Evolutionary conservation across 1,284 basidiomycete genomes (phyloP).

Genomic region (Naganishia liquefaciens): DNA sequence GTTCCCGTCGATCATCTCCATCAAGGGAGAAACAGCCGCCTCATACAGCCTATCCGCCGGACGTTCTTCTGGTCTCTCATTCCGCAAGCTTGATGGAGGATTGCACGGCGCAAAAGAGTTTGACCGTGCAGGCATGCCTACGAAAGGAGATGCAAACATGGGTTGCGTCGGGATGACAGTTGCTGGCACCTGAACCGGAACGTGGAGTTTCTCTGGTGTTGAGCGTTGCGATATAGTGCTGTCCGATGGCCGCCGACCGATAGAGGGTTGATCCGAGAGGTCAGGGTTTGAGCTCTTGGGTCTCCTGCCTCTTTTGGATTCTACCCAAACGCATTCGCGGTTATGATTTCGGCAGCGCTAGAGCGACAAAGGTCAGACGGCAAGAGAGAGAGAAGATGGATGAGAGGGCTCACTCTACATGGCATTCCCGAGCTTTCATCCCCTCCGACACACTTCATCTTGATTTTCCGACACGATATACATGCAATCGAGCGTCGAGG

Average conservation of each 20-base stretch:
- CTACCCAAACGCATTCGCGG: conserved; percentile 25
- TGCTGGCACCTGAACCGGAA: no score
- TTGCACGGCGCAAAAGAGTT: neutral
- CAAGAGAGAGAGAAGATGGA: neutral
- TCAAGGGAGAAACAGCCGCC: conserved; percentile 8
- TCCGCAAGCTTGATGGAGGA: conserved; percentile 7
- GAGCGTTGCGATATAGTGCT: conserved; percentile 15
- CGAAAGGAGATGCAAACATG: neutral
- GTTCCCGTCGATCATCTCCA: conserved; percentile 26
- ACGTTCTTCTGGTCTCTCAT: conserved; percentile 4
- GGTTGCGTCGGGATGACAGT: neutral
- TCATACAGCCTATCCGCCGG: neutral
- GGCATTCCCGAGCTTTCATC: conserved; percentile 22
- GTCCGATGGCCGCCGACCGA: conserved; percentile 15
- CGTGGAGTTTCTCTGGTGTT: conserved; percentile 4
- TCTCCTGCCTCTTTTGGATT: conserved; percentile 13
- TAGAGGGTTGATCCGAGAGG: neutral
- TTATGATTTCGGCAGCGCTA: conserved; percentile 24
- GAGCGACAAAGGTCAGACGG: neutral
- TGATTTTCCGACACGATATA: conserved; percentile 29
- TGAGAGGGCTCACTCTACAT: conserved; percentile 19
- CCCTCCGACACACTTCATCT: conserved; percentile 27
- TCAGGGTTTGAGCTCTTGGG: conserved; percentile 12
- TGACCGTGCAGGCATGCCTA: neutral
- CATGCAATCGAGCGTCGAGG: conserved; percentile 22